Conservation (phyloP, 176 grass and related monocot species). For the Ampelocalamus luodianensis region DNA sequence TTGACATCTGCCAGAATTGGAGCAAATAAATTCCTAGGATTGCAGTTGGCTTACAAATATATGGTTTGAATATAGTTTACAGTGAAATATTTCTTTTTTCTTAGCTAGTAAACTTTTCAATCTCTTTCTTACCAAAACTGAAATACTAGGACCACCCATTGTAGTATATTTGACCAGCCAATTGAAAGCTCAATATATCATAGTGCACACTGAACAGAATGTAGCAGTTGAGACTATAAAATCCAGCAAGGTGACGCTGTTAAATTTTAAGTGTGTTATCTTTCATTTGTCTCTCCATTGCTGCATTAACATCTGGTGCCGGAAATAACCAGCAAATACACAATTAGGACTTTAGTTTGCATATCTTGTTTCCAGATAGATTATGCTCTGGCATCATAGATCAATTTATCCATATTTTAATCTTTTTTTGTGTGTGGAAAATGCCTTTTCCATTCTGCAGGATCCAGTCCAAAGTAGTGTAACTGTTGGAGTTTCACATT, state of each 20-base stretch:
- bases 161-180: slow-evolving; percentile 23
- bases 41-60: slow-evolving; percentile 5
- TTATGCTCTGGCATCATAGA: slow-evolving; percentile 6
- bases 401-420: slow-evolving; percentile 5
- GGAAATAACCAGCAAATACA: slow-evolving; percentile 14
- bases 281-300: neutral
- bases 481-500: slow-evolving; percentile 96
- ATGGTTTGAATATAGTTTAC: slow-evolving; percentile 31
- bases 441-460: slow-evolving; percentile 45
- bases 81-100: neutral
- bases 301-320: neutral
- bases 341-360: neutral
- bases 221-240: neutral
- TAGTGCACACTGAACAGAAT: neutral
- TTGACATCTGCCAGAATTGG: slow-evolving; percentile 1
- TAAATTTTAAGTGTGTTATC: neutral
- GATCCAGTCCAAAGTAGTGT: slow-evolving; percentile 96
- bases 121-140: slow-evolving; percentile 19
- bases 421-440: neutral
- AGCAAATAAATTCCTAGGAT: slow-evolving; percentile 1
- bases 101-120: neutral
- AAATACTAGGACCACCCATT: neutral
- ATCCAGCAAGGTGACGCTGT: neutral
- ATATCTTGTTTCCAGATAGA: slow-evolving; percentile 27
- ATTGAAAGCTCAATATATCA: slow-evolving; percentile 22